Percentiles rank a stretch among this genome's conserved stretches.
Conservation (phyloP, 1,284 basidiomycete genomes). For the Pterulicium gracile region DNA sequence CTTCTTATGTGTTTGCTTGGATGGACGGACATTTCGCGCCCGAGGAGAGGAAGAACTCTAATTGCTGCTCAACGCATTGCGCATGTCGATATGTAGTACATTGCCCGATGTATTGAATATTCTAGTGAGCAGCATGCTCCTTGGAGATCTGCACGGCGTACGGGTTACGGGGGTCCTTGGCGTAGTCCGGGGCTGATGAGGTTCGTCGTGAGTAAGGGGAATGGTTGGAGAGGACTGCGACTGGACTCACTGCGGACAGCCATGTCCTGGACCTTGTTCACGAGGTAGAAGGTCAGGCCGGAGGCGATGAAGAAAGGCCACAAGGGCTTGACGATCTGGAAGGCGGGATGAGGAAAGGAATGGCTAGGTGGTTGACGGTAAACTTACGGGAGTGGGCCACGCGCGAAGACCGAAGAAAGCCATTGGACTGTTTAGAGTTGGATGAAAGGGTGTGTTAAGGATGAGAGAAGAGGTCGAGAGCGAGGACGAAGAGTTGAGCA, state of each 20-base stretch:
- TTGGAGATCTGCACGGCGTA: conserved; percentile 66
- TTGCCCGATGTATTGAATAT: too few species aligned
- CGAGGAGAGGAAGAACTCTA: too few species aligned
- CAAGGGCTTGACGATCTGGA: conserved; percentile 56
- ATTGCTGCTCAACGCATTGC: too few species aligned
- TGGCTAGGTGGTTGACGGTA: conserved; percentile 2
- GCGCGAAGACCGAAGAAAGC: conserved; percentile 69
- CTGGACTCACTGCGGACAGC: conserved; percentile 55
- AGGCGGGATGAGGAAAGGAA: conserved; percentile 7
- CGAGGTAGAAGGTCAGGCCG: conserved; percentile 51
- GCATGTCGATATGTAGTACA: too few species aligned
- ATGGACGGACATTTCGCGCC: too few species aligned
- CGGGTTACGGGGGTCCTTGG: conserved; percentile 69
- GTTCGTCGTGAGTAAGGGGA: conserved; percentile 3
- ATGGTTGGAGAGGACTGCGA: conserved; percentile 4
- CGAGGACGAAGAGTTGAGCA: conserved; percentile 15
- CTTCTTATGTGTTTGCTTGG: too few species aligned
- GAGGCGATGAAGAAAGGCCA: conserved; percentile 69
- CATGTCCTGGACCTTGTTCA: conserved; percentile 51
- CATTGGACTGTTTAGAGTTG: conserved; percentile 30
- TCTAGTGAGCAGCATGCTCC: conserved; percentile 28
- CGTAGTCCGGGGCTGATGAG: conserved; percentile 47
- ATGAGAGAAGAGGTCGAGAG: conserved; percentile 15
- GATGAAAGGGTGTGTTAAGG: conserved; percentile 4
- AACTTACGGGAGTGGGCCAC: conserved; percentile 62